Evolutionary conservation across 2,329 filamentous ascomycete species (phyloP).

Genomic region (Pseudogymnoascus sp.): DNA sequence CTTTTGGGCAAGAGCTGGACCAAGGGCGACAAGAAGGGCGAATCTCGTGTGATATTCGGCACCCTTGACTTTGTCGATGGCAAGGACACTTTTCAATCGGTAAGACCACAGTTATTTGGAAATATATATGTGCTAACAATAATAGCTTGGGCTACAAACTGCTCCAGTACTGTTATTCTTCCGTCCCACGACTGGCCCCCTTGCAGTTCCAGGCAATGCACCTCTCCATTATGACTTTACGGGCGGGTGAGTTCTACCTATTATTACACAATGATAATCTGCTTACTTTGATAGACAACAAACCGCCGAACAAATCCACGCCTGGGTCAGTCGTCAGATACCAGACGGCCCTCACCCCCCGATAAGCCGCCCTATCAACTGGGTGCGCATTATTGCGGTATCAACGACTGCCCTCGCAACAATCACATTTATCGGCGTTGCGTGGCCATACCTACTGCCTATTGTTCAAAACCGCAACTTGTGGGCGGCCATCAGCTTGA

Average conservation of each 20-base stretch:
- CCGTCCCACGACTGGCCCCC: slow-evolving; percentile 72
- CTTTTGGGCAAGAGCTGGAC: slow-evolving; percentile 78
- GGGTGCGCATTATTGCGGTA: slow-evolving; percentile 61
- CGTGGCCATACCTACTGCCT: slow-evolving; percentile 72
- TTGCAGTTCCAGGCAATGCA: slow-evolving; percentile 61
- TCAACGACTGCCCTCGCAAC: slow-evolving; percentile 62
- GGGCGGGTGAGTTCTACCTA: slow-evolving; percentile 51
- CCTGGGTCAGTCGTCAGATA: slow-evolving; percentile 72
- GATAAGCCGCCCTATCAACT: slow-evolving; percentile 84
- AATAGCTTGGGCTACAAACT: slow-evolving; percentile 82
- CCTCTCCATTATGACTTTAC: slow-evolving; percentile 81
- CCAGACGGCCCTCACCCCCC: slow-evolving; percentile 68
- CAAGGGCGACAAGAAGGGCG: slow-evolving; percentile 69
- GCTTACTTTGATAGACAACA: slow-evolving; percentile 46
- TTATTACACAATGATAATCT: slow-evolving; percentile 9
- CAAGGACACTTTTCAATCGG: slow-evolving; percentile 76
- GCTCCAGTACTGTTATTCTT: slow-evolving; percentile 86
- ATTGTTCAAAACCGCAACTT: slow-evolving; percentile 83
- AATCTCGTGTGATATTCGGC: slow-evolving; percentile 68
- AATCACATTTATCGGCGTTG: slow-evolving; percentile 60
- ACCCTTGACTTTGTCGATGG: slow-evolving; percentile 86
- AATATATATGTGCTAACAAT: slow-evolving; percentile 13
- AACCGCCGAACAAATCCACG: slow-evolving; percentile 68
- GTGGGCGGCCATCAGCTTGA: slow-evolving; percentile 85
- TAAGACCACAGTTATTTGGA: slow-evolving; percentile 35